Evolutionary conservation across 2,329 filamentous ascomycete genomes (phyloP), one percentile per base, ranked within the genome.

Genomic region (Xylariomycetidae sp.): DNA sequence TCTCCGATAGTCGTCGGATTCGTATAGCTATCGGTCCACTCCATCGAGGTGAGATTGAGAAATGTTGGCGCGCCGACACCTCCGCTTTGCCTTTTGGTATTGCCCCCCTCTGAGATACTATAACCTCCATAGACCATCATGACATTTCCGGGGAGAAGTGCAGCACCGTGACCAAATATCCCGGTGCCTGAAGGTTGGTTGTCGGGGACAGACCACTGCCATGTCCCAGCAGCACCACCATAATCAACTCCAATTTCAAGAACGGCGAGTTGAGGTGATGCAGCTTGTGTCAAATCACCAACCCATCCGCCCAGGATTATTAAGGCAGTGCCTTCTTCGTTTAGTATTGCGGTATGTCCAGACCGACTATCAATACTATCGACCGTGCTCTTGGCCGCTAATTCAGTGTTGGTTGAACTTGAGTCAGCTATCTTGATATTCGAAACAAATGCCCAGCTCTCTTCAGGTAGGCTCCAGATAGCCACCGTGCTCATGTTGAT

Each of bases 401-500:
- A 65, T 47, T 85, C 80, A 0, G 74, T 74, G 33, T 65, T 73
- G 2, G 61, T 45, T 4, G 50, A 41, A 12, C 50, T 38, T 2
- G 69, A 63, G 4, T 65, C 59, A 11, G 72, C 64, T n/a, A 89
- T 77, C 8, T 25, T 30, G 14, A 58, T 49, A 11, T 47, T 38
- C 2, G 72, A 68, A 16, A 94, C 66, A 56, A 90, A 96, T 17
- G 78, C 82, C 90, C 90, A 97, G 33, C 76, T 82, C 52, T 88
- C 80, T 50, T 94, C 84, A 0, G 90, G 90, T 6, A 96, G 67
- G 34, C 80, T 89, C 70, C 89, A 95, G 2, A 96, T 66, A 0
- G 88, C 90, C 2, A 90, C 77, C 27, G 88, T 86, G 36, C 87
- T 94, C 83, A 94, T 96, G 57, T 96, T 94, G 63, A 96, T 82